Base-by-base conservation (phyloP, 192 early-diverging fungal species). In the Podila epicladia region DNA sequence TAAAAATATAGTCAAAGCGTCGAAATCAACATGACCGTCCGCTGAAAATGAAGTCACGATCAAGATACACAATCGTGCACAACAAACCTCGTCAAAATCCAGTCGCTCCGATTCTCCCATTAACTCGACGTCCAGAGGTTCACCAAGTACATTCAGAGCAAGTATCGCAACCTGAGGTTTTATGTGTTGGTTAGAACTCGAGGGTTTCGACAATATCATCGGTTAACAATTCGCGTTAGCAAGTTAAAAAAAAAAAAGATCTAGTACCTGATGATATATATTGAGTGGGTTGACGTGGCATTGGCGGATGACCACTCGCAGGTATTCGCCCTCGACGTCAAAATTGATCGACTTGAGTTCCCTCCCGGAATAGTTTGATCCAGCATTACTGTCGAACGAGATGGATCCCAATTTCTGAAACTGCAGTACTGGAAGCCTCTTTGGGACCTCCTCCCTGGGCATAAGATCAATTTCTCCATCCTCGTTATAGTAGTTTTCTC, bases 301-400 rank as follows among this genome's bases (percentile, higher is more conserved):
- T 45, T 90, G 84, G 67, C 91, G 87, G 41, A 92, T 76, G 2
- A 92, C 87, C 9, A 95, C 73, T 63, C 93, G 87, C 35, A 95
- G 72, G 64, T 86, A 92, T 65, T 93, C 89, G 49, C 90, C 89
- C 35, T 89, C 83, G 29, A 85, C 88, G 58, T 94, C 89, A 48
- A 95, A 73, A 58, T 91, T 91, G 53, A 95, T 89, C 0, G 93
- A 92, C 73, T 92, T 92, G n/a, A 94, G 82, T 69, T 95, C 94
- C 22, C 94, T 82, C 13, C 88, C 89, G 49, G 89, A 87, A 69
- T 85, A 95, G 35, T 87, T 85, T 17, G 88, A 89, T 32, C 79
- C 50, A 29, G 79, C 84, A 41, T 92, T 93, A 70, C 89, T 91
- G 51, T 90, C 88, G 19, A 95, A 74, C 4, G 91, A 84, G 19